Percentiles rank a stretch among this genome's conserved stretches.
phyloP scores from a whole-genome alignment of 2,329 filamentous ascomycete species.

The Penicillium rolfsii region DNA sequence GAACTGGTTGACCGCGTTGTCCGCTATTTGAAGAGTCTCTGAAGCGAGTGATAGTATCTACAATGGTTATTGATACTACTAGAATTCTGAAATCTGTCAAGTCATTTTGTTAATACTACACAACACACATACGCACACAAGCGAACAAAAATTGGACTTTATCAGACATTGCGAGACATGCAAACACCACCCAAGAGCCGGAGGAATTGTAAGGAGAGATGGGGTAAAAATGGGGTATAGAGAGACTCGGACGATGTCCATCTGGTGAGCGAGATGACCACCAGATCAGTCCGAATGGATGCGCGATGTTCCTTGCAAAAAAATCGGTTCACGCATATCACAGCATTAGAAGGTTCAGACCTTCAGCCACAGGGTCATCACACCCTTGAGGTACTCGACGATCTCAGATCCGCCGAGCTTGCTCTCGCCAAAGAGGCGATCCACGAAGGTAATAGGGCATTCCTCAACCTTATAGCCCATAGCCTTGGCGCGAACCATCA shows the following conservation, averaged over 20 bases:
- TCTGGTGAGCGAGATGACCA: neutral
- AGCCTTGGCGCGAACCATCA: slow-evolving; percentile 96
- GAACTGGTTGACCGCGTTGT: slow-evolving; percentile 42
- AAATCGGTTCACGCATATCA: neutral
- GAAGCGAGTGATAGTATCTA: neutral
- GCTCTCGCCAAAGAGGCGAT: slow-evolving; percentile 90
- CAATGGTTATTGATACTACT: neutral
- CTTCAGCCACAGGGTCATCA: slow-evolving; percentile 76
- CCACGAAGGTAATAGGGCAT: slow-evolving; percentile 95
- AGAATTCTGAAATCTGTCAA: neutral
- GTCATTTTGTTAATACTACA: neutral
- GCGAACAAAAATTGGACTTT: slow-evolving; percentile 14
- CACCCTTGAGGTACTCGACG: slow-evolving; percentile 90
- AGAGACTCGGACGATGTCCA: slow-evolving; percentile 17
- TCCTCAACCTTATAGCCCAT: slow-evolving; percentile 94
- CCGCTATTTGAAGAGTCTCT: slow-evolving; percentile 38
- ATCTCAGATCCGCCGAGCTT: slow-evolving; percentile 96
- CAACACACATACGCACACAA: neutral
- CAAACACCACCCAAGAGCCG: slow-evolving; percentile 27
- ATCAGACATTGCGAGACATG: slow-evolving; percentile 21
- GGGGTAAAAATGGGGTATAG: slow-evolving; percentile 31
- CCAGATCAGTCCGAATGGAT: slow-evolving; percentile 19
- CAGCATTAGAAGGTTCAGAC: slow-evolving; percentile 54
- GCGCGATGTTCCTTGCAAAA: slow-evolving; percentile 5
- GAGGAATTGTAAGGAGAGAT: slow-evolving; percentile 18